Conservation (phyloP, 257 asterid genomes). For the Nicotiana obtusifolia region DNA sequence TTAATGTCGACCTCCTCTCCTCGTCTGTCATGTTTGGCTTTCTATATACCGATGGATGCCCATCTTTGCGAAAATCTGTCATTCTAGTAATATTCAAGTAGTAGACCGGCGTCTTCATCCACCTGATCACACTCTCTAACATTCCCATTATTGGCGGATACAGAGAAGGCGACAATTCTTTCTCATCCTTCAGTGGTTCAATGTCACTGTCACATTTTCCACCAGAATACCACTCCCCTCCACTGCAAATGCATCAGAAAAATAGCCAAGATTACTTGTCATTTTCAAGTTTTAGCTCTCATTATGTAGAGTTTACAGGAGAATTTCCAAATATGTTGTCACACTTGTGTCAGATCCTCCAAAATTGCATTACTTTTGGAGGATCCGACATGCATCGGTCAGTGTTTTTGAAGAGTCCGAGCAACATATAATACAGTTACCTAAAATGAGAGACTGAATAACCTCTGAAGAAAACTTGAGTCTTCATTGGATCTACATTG, state of each 20-base stretch:
- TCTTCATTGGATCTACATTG: constrained; percentile 41
- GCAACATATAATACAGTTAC: constrained; percentile 17
- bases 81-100: constrained; percentile 72
- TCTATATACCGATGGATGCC: constrained; percentile 75
- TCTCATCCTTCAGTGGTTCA: constrained; percentile 50
- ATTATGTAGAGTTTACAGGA: not conserved
- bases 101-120: constrained; percentile 50
- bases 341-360: no score
- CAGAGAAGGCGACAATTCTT: constrained; percentile 33
- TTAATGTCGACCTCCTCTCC: constrained; percentile 22
- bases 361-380: no score
- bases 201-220: constrained; percentile 77
- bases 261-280: not conserved
- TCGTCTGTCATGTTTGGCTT: constrained; percentile 38
- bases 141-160: constrained; percentile 76
- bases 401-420: no score
- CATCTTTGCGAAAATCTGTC: constrained; percentile 75
- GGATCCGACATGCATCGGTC: no score
- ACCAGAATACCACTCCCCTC: constrained; percentile 93
- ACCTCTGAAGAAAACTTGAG: constrained; percentile 74
- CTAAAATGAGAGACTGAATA: constrained; percentile 84
- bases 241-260: constrained; percentile 38
- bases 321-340: no score
- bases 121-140: constrained; percentile 49
- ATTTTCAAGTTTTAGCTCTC: not conserved